Evolutionary conservation across 2,329 filamentous ascomycete species (phyloP).

Genomic region (Xylaria sp.): DNA sequence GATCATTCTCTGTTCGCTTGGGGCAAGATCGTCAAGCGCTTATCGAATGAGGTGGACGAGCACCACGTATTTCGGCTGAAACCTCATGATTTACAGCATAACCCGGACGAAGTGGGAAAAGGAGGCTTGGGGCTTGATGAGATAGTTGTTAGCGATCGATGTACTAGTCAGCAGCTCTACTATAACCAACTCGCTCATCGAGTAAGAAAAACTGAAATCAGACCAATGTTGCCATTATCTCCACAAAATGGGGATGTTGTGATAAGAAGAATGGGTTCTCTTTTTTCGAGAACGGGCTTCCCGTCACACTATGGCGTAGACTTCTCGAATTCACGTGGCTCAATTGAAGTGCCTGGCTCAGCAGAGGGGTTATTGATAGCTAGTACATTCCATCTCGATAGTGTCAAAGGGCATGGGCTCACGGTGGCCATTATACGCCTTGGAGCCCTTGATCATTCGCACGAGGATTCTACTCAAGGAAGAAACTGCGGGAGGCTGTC

Average conservation of each 20-base stretch:
- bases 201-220: background rate
- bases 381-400: background rate
- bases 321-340: background rate
- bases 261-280: background rate
- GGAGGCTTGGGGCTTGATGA: background rate
- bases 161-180: background rate
- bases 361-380: background rate
- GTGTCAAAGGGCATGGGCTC: background rate
- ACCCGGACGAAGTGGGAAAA: background rate
- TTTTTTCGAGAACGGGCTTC: background rate
- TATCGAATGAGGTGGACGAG: background rate
- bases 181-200: background rate
- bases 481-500: conserved; percentile 2
- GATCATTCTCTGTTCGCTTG: conserved; percentile 5
- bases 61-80: background rate
- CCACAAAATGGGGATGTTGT: background rate
- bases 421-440: background rate
- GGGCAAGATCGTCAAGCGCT: background rate
- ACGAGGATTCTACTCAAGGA: conserved; percentile 1
- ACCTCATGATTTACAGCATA: background rate
- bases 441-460: conserved; percentile 5
- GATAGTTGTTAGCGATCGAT: background rate
- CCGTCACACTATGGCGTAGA: background rate
- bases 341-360: background rate
- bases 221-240: background rate